Percentiles rank a stretch among this genome's conserved stretches.
Evolutionary conservation across 2,329 filamentous ascomycete species (phyloP).

Genomic region (Neonectria ditissima): DNA sequence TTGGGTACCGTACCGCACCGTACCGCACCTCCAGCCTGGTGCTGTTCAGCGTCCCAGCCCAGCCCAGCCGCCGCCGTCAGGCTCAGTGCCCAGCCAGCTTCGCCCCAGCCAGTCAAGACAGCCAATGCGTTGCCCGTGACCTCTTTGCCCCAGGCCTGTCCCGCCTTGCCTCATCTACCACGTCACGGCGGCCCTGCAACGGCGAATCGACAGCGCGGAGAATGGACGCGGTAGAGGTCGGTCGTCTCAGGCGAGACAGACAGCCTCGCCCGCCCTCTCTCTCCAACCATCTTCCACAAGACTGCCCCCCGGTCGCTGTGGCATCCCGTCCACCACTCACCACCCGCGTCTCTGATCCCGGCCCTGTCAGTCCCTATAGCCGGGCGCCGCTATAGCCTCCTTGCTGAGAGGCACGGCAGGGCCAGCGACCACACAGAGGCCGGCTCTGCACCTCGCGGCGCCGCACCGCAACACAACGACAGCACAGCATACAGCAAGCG

Average conservation of each 20-base stretch:
- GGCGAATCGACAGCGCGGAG: neutral
- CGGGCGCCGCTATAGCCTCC: neutral
- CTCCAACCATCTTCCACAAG: neutral
- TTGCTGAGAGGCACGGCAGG: conserved; percentile 2
- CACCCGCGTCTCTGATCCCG: neutral
- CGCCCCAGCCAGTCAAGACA: neutral
- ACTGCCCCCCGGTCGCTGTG: neutral
- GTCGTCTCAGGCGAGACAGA: conserved; percentile 5
- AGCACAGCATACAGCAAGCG: conserved; percentile 20
- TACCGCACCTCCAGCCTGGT: neutral
- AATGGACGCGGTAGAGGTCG: neutral
- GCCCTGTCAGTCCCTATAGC: neutral
- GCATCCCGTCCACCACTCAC: conserved; percentile 3
- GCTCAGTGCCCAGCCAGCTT: neutral
- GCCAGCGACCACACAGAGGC: conserved; percentile 15
- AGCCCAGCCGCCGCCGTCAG: conserved; percentile 21
- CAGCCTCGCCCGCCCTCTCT: neutral
- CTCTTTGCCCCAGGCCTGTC: neutral
- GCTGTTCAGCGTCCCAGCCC: too few relatives aligned
- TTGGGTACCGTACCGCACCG: too few relatives aligned
- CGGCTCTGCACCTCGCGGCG: conserved; percentile 9
- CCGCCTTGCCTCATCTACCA: neutral
- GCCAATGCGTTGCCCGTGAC: neutral
- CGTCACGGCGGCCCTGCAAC: conserved; percentile 7
- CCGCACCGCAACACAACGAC: conserved; percentile 27